Base-by-base conservation (phyloP, 805 yeast genomes). In the Wickerhamiella kurtzmanii region DNA sequence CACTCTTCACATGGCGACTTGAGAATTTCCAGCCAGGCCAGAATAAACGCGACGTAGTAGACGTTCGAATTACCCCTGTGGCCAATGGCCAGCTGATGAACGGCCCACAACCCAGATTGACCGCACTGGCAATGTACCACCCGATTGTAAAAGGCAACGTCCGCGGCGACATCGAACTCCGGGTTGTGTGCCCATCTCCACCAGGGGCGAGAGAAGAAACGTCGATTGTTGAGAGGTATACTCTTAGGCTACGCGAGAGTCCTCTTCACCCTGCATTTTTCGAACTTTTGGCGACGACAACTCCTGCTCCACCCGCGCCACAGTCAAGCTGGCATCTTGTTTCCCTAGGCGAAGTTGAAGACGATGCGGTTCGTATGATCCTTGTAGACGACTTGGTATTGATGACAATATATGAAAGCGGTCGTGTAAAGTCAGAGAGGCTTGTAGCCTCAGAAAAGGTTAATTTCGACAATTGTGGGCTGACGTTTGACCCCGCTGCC, bases 1-100 rank as follows among this genome's bases (percentile, higher is more conserved):
- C 63, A 21, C 19, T 46, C 1, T 45, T 66, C 20, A 53, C 53
- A 8, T 65, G 65, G 66, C 28, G 37, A 5, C 44, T 44, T 2
- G 48, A 42, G 0, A 44, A 43, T 21, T n/a, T 44, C 35, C 37
- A n/a, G 13, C 17, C 25, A 13, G 38, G 16, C 6, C 32, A 25
- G 11, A 21, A 9, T 17, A 51, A 49, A 32, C 45, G 37, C 20
- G 51, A 48, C 22, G 38, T 45, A 11, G 49, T 44, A 15, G n/a
- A 22, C 19, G 35, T 51, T 2, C 16, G 41, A 5, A n/a, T 40
- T 6, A 39, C 43, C 19, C 42, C 46, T 3, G 49, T 48, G 17
- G 49, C 48, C 3, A 18, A 6, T 4, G 28, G n/a, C 9, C 45
- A 28, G 15, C 46, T 41, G 16, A 16, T 36, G 22, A 38, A 20